Evolutionary conservation across 306 rosid genomes (phyloP).

Genomic region (Adenanthera pavonina): DNA sequence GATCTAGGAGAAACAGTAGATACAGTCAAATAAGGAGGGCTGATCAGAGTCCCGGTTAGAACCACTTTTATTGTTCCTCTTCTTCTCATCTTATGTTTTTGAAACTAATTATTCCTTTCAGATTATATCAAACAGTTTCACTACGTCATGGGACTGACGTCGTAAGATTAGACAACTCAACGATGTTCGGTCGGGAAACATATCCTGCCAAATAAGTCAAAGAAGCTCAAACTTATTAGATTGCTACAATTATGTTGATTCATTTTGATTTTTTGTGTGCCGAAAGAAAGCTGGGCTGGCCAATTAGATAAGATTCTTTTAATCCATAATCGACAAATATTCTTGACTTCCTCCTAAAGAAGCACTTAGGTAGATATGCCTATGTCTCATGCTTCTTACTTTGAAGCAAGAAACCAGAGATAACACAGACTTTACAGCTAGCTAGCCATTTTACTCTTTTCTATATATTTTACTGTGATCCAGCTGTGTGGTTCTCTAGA

Average conservation of each 20-base stretch:
- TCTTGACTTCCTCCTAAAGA: background rate
- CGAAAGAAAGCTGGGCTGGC: background rate
- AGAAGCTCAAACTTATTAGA: background rate
- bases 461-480: background rate
- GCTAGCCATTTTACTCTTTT: background rate
- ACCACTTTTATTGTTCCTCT: background rate
- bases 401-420: constrained; percentile 4
- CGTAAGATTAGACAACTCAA: background rate
- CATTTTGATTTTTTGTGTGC: background rate
- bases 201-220: background rate
- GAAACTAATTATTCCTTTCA: background rate
- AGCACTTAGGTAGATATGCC: background rate
- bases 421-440: background rate
- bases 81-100: background rate
- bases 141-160: background rate
- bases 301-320: background rate
- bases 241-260: too few relatives aligned
- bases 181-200: too few relatives aligned
- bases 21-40: background rate
- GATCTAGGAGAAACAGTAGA: background rate
- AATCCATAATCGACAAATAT: background rate
- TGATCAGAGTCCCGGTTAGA: background rate
- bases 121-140: background rate
- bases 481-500: background rate
- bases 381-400: background rate